Percentiles rank a stretch among this genome's conserved stretches.
Evolutionary conservation across 306 rosid species (phyloP).

Genomic region (Astragalus membranaceus): DNA sequence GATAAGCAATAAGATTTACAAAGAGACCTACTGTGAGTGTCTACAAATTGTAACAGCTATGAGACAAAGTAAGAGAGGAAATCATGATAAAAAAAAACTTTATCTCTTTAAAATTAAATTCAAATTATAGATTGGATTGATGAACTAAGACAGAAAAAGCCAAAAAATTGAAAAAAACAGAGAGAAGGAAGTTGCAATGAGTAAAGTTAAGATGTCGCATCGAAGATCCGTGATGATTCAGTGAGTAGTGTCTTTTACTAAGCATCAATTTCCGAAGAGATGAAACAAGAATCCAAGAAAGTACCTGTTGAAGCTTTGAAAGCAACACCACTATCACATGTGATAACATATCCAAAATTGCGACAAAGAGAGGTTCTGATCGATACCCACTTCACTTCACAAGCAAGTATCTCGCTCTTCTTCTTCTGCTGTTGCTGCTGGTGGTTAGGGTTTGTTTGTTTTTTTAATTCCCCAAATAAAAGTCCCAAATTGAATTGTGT

Average conservation of each 20-base stretch:
- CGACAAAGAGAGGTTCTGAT: not conserved
- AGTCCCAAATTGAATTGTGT: conserved; percentile 27
- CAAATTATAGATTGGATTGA: not conserved
- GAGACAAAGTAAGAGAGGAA: not conserved
- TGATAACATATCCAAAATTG: not conserved
- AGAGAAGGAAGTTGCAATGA: not conserved
- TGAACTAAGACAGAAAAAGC: not conserved
- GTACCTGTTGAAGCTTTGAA: conserved; percentile 14
- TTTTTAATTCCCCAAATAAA: not conserved
- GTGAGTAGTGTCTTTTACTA: not conserved
- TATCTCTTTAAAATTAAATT: not conserved
- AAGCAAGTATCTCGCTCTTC: not conserved
- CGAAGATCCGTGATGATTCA: conserved; percentile 5
- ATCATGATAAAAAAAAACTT: not conserved
- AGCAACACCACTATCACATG: not conserved
- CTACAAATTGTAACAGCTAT: not conserved
- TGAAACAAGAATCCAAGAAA: conserved; percentile 33
- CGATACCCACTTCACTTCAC: not conserved
- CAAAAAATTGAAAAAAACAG: not conserved
- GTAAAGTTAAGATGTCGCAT: not conserved
- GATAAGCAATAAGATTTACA: not conserved
- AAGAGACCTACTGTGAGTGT: not conserved
- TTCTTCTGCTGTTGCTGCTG: not conserved
- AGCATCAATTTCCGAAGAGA: conserved; percentile 8
- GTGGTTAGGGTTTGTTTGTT: conserved; percentile 17